Conservation (phyloP, 495 filamentous ascomycete genomes). For the Podospora fimiseda region DNA sequence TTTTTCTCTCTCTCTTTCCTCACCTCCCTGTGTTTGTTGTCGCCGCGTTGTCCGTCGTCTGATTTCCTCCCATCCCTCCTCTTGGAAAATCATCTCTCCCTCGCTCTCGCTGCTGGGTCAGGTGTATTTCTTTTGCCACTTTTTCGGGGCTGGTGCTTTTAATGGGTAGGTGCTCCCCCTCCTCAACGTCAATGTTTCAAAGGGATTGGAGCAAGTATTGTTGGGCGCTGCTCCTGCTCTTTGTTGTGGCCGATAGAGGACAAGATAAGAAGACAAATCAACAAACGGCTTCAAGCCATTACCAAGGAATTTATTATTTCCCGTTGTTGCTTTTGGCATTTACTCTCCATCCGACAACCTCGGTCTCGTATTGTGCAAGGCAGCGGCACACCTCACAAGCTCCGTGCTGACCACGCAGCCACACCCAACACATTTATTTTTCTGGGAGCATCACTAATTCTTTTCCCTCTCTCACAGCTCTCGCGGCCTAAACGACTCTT, state of each 20-base stretch:
- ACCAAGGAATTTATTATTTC: no score
- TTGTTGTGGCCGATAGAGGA: not conserved
- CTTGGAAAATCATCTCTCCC: not conserved
- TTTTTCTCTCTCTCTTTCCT: not conserved
- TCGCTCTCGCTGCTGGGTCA: constrained; percentile 4
- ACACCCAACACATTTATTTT: not conserved
- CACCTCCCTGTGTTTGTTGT: not conserved
- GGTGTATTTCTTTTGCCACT: not conserved
- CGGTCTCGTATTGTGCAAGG: not conserved
- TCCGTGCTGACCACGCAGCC: not conserved
- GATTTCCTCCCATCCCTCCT: not conserved
- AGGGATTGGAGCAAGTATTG: not conserved
- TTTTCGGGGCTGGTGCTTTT: constrained; percentile 2
- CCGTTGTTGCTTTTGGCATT: no score
- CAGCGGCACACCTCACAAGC: constrained; percentile 1
- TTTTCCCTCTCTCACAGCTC: constrained; percentile 16
- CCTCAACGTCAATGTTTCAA: not conserved
- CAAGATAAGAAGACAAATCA: no score
- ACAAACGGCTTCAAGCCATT: no score
- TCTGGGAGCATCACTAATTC: constrained; percentile 20
- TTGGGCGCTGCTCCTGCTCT: not conserved
- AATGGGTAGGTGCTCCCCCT: constrained; percentile 4
- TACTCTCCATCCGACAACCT: no score
- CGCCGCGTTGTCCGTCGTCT: not conserved
- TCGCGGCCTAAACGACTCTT: constrained; percentile 18